A percentile compares a stretch with the other conserved stretches of the same genome.
phyloP scores from a whole-genome alignment of 164 flowering plant genomes.

The Berberis thunbergii region DNA sequence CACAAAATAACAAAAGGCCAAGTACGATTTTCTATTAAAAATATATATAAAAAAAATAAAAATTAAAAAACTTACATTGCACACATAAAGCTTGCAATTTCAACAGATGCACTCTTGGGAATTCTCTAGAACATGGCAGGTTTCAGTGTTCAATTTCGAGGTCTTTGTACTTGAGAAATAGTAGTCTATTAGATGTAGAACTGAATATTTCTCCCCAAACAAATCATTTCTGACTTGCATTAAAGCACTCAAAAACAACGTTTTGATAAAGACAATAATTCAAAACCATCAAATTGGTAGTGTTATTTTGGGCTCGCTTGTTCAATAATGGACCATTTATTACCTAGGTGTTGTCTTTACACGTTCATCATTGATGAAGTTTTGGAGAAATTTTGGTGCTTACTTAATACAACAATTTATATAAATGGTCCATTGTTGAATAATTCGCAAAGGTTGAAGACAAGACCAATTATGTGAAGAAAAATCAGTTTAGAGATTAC shows the following conservation, averaged over 20 bases:
- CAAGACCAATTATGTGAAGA: background rate
- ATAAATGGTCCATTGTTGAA: background rate
- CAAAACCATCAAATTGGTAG: no score
- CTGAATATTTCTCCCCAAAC: no score
- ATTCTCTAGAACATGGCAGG: background rate
- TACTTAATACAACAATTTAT: background rate
- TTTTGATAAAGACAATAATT: no score
- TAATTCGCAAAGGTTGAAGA: background rate
- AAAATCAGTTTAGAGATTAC: slow-evolving; percentile 11
- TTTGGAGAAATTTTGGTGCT: no score
- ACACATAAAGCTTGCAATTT: background rate
- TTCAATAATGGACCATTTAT: background rate
- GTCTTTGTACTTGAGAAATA: background rate
- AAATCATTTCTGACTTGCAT: background rate
- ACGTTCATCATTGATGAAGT: background rate
- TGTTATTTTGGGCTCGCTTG: background rate
- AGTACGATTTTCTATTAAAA: background rate
- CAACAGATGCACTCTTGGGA: no score
- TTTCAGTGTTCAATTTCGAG: background rate
- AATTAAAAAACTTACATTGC: background rate
- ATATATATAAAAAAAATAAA: no score
- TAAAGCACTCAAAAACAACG: no score
- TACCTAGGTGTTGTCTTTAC: background rate
- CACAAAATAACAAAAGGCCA: background rate
- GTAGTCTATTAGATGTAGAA: no score